Evolutionary conservation across 164 flowering plant genomes (phyloP), one percentile per base, ranked within the genome.

Genomic region (Paratinospora sagittata): DNA sequence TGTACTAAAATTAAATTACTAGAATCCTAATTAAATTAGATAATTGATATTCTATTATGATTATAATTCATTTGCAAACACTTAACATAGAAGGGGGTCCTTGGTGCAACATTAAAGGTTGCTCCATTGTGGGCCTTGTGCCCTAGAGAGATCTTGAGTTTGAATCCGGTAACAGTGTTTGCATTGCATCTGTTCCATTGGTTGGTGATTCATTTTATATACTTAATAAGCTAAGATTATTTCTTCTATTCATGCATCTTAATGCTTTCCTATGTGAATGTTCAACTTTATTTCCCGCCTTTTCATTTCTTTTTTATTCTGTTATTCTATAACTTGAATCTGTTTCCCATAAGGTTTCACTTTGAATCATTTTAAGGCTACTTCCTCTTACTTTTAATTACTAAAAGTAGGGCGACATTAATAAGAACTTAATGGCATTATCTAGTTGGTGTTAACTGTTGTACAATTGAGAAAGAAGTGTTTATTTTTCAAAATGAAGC

Each of bases 311-410:
- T 30, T 30, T 30, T 30, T 30, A 30, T 30, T 30, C 34, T 30
- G 4, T 30, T 30, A 30, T 30, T 30, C 34, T 30, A 4, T 30
- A 30, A 4, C 34, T 30, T 30, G 34, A 30, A 30, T 30, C 34
- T 30, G 2, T 30, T 30, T 30, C 4, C 34, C 34, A 1, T 30
- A 63, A 16, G 55, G 10, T 41, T 21, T 14, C 24, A 36, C 57
- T 70, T 26, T 62, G 66, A 41, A 37, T 23, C 68, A 64, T 8
- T 36, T 36, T 47, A 39, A 65, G 52, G 68, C 47, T 55, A 37
- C 17, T 16, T 65, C n/a, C 43, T 26, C 16, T 6, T 55, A 45
- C 57, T 34, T 21, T 24, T 17, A 19, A 16, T n/a, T 52, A 19
- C 8, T 16, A 6, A 52, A 52, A 52, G 60, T 52, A 3, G 23